Evolutionary conservation across 2,329 filamentous ascomycete genomes (phyloP), one percentile per base, ranked within the genome.

Genomic region (Aspergillus melleus): DNA sequence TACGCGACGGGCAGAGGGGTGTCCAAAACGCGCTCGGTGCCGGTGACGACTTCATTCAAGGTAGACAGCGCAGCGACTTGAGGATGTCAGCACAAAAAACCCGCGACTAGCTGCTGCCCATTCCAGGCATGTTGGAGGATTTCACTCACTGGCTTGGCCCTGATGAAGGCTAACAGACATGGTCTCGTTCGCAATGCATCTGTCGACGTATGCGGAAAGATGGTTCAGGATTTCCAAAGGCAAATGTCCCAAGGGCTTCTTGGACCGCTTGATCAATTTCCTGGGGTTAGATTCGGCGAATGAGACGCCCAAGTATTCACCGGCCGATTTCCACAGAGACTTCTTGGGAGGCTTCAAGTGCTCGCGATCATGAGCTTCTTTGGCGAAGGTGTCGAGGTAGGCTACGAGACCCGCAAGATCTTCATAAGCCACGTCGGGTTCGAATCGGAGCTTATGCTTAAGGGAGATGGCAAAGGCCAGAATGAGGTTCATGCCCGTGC

Each of bases 1-100:
- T 96, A 96, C 51, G 91, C 91, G 58, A 92, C 84, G 2, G 91
- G 91, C 0, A 96, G 84, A 1, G 91, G 91, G 0, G 91, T 96
- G 73, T 89, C 90, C 32, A 94, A 85, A 20, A 96, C 88, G 63
- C 91, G 88, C 70, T 95, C 90, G 52, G 87, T 87, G 60, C 88
- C 87, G 16, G 86, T 85, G 66, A 92, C 80, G 58, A 88, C 84
- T 65, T 96, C 91, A 70, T 90, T 91, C 56, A 96, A 79, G 4
- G 83, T 75, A 52, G 81, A 80, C 9, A 95, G 72, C 64, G 83
- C 81, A 72, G 83, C 87, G 76, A 88, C 81, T 80, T 53, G 19
- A 26, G 10, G 9, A 29, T 42, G 55, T 52, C 49, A 24, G 20
- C 29, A 20, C 3, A n/a, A 20, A 2, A 16, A 14, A 6, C 14